Percentiles rank a stretch among this genome's conserved stretches.
These are phyloP conservation scores for Mimosa pudica DNA, from an alignment of 306 rosid genomes.

Conservation along the genomic window DNA sequence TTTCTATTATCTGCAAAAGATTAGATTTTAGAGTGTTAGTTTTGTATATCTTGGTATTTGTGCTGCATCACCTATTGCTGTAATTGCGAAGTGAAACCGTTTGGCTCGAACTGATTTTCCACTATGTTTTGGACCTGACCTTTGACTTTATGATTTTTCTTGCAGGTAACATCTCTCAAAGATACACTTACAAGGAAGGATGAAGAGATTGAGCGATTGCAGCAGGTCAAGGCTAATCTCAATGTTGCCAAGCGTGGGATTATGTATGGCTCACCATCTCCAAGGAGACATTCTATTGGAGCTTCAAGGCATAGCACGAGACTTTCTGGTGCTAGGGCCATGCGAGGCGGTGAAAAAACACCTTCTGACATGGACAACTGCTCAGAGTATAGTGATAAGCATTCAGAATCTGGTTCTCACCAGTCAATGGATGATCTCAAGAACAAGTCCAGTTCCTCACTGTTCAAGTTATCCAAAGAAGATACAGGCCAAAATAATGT, in stretches of 20 bases:
- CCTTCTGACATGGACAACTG: slow-evolving; percentile 71
- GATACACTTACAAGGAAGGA: slow-evolving; percentile 72
- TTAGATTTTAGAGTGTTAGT: slow-evolving; percentile 5
- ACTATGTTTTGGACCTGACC: slow-evolving; percentile 10
- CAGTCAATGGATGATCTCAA: slow-evolving; percentile 69
- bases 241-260: slow-evolving; percentile 55
- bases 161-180: slow-evolving; percentile 79
- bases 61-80: slow-evolving; percentile 3
- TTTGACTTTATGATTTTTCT: slow-evolving; percentile 40
- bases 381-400: slow-evolving; percentile 77
- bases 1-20: slow-evolving; percentile 23
- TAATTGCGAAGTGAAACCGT: slow-evolving; percentile 19
- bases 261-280: slow-evolving; percentile 67
- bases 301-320: slow-evolving; percentile 51
- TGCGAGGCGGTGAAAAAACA: slow-evolving; percentile 45
- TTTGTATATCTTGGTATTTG: slow-evolving; percentile 5
- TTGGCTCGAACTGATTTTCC: slow-evolving; percentile 29
- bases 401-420: slow-evolving; percentile 83
- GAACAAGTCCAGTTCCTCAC: slow-evolving; percentile 53
- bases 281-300: slow-evolving; percentile 64
- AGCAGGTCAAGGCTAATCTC: slow-evolving; percentile 53
- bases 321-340: slow-evolving; percentile 48
- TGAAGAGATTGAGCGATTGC: slow-evolving; percentile 81
- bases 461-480: slow-evolving; percentile 42
- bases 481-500: slow-evolving; percentile 48